Conservation (phyloP, 2,329 filamentous ascomycete species). For the Aspergillus sp. region DNA sequence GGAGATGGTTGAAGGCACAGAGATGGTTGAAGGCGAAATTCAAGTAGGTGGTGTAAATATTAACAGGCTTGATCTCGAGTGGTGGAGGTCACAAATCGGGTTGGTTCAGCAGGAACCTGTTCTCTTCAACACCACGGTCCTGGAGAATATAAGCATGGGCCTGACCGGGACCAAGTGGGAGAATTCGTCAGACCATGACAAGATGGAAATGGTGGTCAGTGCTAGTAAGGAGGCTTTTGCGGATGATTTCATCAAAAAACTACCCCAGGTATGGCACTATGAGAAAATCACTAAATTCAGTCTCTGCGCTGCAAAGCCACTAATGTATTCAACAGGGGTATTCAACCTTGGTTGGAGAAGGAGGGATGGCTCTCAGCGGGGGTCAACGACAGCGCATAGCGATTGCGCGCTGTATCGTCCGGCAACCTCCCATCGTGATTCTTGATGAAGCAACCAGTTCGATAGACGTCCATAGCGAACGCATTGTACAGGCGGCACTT, state of each 20-base stretch:
- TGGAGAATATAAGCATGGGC: constrained; percentile 84
- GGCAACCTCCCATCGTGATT: constrained; percentile 85
- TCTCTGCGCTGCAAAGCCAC: background rate
- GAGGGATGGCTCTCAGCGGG: constrained; percentile 86
- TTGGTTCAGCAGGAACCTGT: constrained; percentile 72
- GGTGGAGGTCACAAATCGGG: constrained; percentile 88
- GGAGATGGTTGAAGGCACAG: too few species aligned
- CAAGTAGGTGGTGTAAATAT: constrained; percentile 82
- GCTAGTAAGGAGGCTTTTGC: constrained; percentile 90
- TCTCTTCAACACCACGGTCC: constrained; percentile 86
- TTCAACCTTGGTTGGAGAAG: constrained; percentile 88
- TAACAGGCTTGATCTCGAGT: constrained; percentile 76
- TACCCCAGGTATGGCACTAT: constrained; percentile 53
- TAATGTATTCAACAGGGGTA: constrained; percentile 63
- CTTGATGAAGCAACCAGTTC: constrained; percentile 95
- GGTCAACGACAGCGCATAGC: constrained; percentile 97
- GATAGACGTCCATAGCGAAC: constrained; percentile 91
- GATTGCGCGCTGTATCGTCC: constrained; percentile 86
- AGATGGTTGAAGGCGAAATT: constrained; percentile 70
- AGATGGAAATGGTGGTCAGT: constrained; percentile 65
- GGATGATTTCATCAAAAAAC: constrained; percentile 78
- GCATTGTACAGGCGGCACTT: constrained; percentile 87
- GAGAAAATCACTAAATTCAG: background rate
- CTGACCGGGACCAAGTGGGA: constrained; percentile 72
- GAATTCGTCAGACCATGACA: constrained; percentile 66